phyloP scores from a whole-genome alignment of 176 grass and related monocot species.

The Dactylis glomerata region DNA sequence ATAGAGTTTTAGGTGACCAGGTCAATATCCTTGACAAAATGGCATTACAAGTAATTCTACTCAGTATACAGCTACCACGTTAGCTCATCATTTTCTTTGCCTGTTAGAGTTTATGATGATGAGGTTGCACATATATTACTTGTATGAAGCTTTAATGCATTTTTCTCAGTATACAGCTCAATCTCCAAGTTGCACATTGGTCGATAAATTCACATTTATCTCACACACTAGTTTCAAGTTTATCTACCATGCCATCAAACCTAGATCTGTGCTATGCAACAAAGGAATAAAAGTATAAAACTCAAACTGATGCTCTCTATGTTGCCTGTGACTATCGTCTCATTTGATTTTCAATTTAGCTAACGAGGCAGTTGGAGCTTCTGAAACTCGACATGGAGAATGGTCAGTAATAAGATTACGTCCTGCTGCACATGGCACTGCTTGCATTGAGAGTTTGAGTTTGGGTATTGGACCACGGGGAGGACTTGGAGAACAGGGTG shows the following conservation, averaged over 20 bases:
- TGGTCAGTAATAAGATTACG: slow-evolving; percentile 98
- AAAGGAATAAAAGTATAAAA: slow-evolving; percentile 9
- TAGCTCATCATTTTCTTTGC: too few relatives aligned
- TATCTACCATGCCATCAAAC: slow-evolving; percentile 4
- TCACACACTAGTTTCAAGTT: neutral
- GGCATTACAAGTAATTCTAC: too few relatives aligned
- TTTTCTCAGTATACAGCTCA: neutral
- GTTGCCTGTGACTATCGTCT: slow-evolving; percentile 12
- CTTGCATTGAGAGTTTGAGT: slow-evolving; percentile 73
- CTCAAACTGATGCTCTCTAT: slow-evolving; percentile 1
- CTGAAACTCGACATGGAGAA: slow-evolving; percentile 89
- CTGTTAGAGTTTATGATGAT: too few relatives aligned
- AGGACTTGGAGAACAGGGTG: slow-evolving; percentile 94
- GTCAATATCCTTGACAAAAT: too few relatives aligned
- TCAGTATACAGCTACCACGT: too few relatives aligned
- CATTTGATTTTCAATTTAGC: slow-evolving; percentile 58
- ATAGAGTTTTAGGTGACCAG: too few relatives aligned
- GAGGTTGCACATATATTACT: slow-evolving; percentile 7
- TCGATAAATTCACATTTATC: slow-evolving; percentile 2
- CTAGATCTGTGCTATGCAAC: neutral
- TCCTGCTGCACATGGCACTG: slow-evolving; percentile 82
- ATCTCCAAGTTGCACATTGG: slow-evolving; percentile 6
- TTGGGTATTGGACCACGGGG: slow-evolving; percentile 91
- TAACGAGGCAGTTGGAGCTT: slow-evolving; percentile 93
- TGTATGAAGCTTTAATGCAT: slow-evolving; percentile 1